phyloP scores from a whole-genome alignment of 495 filamentous ascomycete species.

The Parmelia sp. region DNA sequence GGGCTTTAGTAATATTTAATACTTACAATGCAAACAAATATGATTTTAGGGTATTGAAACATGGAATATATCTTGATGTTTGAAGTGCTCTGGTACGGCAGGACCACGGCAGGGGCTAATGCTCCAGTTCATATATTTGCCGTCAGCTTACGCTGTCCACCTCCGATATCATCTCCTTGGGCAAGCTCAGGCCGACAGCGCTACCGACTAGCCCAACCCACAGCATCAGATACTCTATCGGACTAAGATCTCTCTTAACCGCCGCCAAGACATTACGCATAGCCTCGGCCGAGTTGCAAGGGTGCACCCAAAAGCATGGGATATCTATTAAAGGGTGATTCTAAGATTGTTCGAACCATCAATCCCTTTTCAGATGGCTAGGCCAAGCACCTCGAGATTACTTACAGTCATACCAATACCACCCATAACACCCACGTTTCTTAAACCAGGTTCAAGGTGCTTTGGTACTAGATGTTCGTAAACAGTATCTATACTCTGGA shows the following conservation, averaged over 20 bases:
- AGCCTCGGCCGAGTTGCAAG: slow-evolving; percentile 76
- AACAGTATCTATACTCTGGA: slow-evolving; percentile 58
- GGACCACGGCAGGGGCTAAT: no score
- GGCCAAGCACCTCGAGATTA: slow-evolving; percentile 32
- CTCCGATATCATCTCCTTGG: slow-evolving; percentile 30
- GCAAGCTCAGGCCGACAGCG: slow-evolving; percentile 65
- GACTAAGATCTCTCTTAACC: slow-evolving; percentile 41
- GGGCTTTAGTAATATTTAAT: background rate
- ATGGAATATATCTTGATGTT: background rate
- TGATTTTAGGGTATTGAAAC: background rate
- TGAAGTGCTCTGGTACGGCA: no score
- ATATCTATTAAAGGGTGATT: slow-evolving; percentile 70
- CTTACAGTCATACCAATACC: slow-evolving; percentile 71
- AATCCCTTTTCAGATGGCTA: slow-evolving; percentile 27
- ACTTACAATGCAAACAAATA: background rate
- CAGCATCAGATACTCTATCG: slow-evolving; percentile 64
- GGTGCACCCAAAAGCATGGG: slow-evolving; percentile 77
- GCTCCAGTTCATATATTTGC: no score
- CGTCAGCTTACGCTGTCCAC: background rate
- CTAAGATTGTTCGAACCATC: slow-evolving; percentile 50
- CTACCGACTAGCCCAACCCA: slow-evolving; percentile 76
- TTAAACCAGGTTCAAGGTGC: slow-evolving; percentile 50
- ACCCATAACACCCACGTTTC: slow-evolving; percentile 58
- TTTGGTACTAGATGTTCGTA: slow-evolving; percentile 64
- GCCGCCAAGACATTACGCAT: slow-evolving; percentile 48